phyloP scores from a whole-genome alignment of 768 basidiomycete species.

The Lactifluus pinguis region DNA sequence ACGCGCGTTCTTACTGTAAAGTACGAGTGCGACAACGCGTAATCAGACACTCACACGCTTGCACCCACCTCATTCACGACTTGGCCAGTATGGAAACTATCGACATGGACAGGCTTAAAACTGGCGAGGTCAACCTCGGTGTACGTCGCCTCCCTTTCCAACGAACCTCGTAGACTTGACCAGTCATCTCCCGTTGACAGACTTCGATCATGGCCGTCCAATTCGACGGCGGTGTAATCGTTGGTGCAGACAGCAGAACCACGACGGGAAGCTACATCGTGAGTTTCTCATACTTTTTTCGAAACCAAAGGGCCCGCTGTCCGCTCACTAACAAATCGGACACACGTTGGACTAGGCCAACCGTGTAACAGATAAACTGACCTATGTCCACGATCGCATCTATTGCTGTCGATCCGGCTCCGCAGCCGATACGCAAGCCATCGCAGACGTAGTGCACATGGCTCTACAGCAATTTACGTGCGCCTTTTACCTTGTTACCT shows the following conservation, averaged over 20 bases:
- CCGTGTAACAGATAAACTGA: constrained; percentile 97
- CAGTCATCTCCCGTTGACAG: constrained; percentile 32
- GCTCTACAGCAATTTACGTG: constrained; percentile 70
- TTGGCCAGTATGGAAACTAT: constrained; percentile 40
- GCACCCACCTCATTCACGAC: constrained; percentile 22
- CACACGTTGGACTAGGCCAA: constrained; percentile 54
- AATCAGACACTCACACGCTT: constrained; percentile 22
- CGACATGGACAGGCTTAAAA: constrained; percentile 83
- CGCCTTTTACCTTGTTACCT: constrained; percentile 21
- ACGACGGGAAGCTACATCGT: constrained; percentile 97
- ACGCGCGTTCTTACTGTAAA: constrained; percentile 20
- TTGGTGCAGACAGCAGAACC: constrained; percentile 95
- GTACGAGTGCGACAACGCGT: constrained; percentile 36
- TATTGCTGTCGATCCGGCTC: constrained; percentile 99
- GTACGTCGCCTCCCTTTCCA: constrained; percentile 40
- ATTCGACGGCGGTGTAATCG: constrained; percentile 89
- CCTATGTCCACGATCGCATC: constrained; percentile 92
- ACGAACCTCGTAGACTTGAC: background rate
- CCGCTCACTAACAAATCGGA: too few species aligned
- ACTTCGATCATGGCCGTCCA: constrained; percentile 99
- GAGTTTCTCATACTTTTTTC: constrained; percentile 23
- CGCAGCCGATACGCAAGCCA: constrained; percentile 94
- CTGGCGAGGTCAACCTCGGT: constrained; percentile 94
- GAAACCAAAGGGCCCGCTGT: background rate
- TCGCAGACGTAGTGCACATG: constrained; percentile 87